Percentiles rank a stretch among this genome's conserved stretches.
phyloP scores from a whole-genome alignment of 1,139 yeast genomes.

The Geotrichum phurueaensis region DNA sequence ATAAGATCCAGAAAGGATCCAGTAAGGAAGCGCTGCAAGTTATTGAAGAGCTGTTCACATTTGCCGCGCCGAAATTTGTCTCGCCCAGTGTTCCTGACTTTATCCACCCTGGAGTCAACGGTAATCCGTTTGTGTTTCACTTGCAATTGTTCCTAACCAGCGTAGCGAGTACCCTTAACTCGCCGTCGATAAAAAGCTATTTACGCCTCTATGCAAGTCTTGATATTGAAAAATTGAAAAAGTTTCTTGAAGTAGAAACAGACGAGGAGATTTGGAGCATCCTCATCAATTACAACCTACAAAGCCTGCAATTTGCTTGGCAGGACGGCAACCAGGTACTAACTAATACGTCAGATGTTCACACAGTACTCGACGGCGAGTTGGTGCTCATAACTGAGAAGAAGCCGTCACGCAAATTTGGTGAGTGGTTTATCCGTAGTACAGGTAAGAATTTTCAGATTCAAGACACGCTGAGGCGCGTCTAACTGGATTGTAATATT shows the following conservation, averaged over 20 bases:
- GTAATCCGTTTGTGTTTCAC: constrained; percentile 42
- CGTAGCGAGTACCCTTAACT: constrained; percentile 37
- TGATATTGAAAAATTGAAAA: constrained; percentile 41
- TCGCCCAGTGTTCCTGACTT: constrained; percentile 38
- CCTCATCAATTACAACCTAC: constrained; percentile 41
- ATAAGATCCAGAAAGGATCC: constrained; percentile 40
- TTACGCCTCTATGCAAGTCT: constrained; percentile 43
- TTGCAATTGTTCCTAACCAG: constrained; percentile 41
- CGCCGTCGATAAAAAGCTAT: constrained; percentile 41
- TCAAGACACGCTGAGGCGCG: constrained; percentile 33
- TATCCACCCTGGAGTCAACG: constrained; percentile 31
- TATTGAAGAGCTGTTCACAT: constrained; percentile 43
- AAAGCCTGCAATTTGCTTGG: constrained; percentile 43
- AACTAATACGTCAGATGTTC: constrained; percentile 41
- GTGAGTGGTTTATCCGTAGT: constrained; percentile 47
- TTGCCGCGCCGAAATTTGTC: constrained; percentile 46
- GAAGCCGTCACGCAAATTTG: constrained; percentile 42
- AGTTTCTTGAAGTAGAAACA: constrained; percentile 38
- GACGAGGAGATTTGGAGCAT: constrained; percentile 34
- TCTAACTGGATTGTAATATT: not conserved
- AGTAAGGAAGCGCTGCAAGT: constrained; percentile 40
- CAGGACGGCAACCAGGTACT: constrained; percentile 39
- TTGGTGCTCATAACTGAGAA: constrained; percentile 42
- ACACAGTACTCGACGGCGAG: constrained; percentile 39
- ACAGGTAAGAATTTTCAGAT: constrained; percentile 41